phyloP scores from a whole-genome alignment of 495 filamentous ascomycete species.

The Mytilinidion resinicola region DNA sequence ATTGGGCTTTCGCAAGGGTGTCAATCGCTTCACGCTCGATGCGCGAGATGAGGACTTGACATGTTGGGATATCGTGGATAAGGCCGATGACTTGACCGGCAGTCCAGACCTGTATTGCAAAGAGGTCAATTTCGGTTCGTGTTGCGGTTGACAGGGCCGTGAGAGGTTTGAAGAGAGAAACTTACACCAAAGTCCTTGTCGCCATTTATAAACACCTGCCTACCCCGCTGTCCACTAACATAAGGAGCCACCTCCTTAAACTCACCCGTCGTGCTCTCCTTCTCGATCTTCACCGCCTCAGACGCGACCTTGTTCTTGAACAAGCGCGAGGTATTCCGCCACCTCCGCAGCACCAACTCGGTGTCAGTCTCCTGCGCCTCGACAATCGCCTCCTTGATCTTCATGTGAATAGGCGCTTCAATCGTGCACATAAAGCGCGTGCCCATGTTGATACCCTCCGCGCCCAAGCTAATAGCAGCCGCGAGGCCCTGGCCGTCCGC shows the following conservation, averaged over 20 bases:
- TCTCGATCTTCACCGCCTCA: conserved; percentile 75
- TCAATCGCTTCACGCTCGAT: conserved; percentile 63
- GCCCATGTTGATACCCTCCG: conserved; percentile 95
- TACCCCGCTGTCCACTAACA: conserved; percentile 86
- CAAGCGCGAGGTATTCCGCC: conserved; percentile 86
- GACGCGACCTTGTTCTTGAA: conserved; percentile 84
- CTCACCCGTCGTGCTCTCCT: conserved; percentile 76
- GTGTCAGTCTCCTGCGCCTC: conserved; percentile 86
- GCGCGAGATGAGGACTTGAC: conserved; percentile 48
- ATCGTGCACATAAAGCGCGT: conserved; percentile 92
- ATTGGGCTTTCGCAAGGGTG: conserved; percentile 27
- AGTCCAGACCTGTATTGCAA: conserved; percentile 53
- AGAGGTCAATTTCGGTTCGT: not conserved
- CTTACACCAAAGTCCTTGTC: conserved; percentile 85
- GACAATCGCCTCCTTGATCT: conserved; percentile 90
- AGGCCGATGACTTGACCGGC: conserved; percentile 65
- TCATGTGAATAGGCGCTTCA: conserved; percentile 85
- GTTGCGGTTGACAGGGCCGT: not conserved
- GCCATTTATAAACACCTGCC: conserved; percentile 86
- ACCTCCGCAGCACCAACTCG: conserved; percentile 76
- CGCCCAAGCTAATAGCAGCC: conserved; percentile 83
- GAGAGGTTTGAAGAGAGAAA: conserved; percentile 12
- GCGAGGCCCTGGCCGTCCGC: conserved; percentile 92
- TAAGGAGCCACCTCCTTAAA: conserved; percentile 86
- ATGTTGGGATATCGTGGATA: conserved; percentile 65